Conservation (phyloP, 2,329 filamentous ascomycete species). For the Ustilaginoidea virens region DNA sequence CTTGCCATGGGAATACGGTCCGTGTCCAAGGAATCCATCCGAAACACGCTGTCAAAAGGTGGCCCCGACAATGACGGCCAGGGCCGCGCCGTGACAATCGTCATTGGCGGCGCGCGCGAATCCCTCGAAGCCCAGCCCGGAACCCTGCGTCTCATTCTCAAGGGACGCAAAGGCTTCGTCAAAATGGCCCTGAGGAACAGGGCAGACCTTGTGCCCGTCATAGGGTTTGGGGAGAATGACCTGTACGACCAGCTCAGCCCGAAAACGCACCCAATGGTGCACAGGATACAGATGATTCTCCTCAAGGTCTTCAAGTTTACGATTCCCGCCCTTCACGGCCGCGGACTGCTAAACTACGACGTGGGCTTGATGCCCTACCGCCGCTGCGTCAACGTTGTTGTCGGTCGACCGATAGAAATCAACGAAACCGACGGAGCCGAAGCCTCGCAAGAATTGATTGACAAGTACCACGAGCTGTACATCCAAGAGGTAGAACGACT, state of each 20-base stretch:
- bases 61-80: conserved; percentile 67
- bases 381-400: conserved; percentile 73
- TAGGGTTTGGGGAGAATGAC: conserved; percentile 92
- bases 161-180: conserved; percentile 78
- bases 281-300: conserved; percentile 66
- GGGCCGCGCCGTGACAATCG: conserved; percentile 93
- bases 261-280: conserved; percentile 60
- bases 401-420: conserved; percentile 67
- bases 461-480: conserved; percentile 67
- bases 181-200: conserved; percentile 84
- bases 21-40: conserved; percentile 82
- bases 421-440: conserved; percentile 36
- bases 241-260: conserved; percentile 82
- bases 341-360: conserved; percentile 95
- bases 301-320: conserved; percentile 87
- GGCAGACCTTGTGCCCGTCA: conserved; percentile 84
- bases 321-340: conserved; percentile 74
- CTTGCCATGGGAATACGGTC: conserved; percentile 74
- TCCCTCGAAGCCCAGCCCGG: conserved; percentile 78
- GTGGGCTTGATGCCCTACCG: conserved; percentile 93
- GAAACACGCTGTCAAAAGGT: conserved; percentile 71
- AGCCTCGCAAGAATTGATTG: conserved; percentile 61
- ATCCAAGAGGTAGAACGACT: conserved; percentile 56
- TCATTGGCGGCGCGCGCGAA: conserved; percentile 83
- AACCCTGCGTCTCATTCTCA: conserved; percentile 61